A percentile compares a stretch with the other conserved stretches of the same genome.
Conservation (phyloP, 129 eudicot species). For the Artemisia argyi region DNA sequence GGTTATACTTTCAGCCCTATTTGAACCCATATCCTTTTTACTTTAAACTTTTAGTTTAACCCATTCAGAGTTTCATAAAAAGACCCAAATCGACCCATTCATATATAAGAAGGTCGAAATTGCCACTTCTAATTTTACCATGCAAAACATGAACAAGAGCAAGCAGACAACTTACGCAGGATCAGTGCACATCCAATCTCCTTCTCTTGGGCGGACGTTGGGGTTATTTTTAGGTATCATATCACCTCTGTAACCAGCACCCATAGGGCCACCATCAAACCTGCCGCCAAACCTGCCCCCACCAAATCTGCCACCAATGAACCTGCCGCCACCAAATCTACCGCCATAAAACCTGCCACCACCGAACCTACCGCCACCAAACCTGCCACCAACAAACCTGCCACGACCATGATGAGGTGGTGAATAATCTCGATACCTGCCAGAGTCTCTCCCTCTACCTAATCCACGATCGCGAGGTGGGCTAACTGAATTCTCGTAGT, state of each 20-base stretch:
- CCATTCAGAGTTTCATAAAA: too few species aligned
- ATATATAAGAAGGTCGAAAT: not conserved
- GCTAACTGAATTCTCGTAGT: slow-evolving; percentile 54
- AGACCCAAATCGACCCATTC: not conserved
- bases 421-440: slow-evolving; percentile 74
- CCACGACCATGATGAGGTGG: slow-evolving; percentile 79
- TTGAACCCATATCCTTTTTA: too few species aligned
- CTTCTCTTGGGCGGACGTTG: slow-evolving; percentile 94
- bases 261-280: slow-evolving; percentile 55
- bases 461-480: slow-evolving; percentile 69
- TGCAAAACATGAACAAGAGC: not conserved
- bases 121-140: not conserved
- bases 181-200: slow-evolving; percentile 94
- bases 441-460: slow-evolving; percentile 72
- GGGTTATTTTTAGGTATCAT: slow-evolving; percentile 66
- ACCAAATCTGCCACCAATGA: slow-evolving; percentile 56
- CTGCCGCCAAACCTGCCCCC: slow-evolving; percentile 67
- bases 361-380: slow-evolving; percentile 54
- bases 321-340: slow-evolving; percentile 39
- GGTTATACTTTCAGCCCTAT: too few species aligned
- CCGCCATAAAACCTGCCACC: slow-evolving; percentile 59
- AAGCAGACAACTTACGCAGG: slow-evolving; percentile 56
- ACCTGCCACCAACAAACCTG: slow-evolving; percentile 66
- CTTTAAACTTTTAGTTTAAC: too few species aligned
- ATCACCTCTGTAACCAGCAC: slow-evolving; percentile 59